Conservation (phyloP, 306 rosid species). For the Datisca glomerata region DNA sequence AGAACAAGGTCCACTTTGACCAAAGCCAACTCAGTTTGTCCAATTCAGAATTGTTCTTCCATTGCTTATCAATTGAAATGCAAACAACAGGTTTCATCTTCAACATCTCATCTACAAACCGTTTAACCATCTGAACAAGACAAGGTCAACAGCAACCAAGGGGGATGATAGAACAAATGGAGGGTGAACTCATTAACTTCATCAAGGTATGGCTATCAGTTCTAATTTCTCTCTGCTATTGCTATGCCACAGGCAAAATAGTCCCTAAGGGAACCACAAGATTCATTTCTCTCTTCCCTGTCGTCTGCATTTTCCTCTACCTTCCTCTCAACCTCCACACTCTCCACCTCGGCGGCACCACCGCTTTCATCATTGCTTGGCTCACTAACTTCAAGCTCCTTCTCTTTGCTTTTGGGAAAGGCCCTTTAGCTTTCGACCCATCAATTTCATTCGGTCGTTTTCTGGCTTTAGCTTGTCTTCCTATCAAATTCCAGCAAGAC, state of each 20-base stretch:
- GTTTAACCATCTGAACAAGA: too few species aligned
- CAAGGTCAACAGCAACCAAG: too few species aligned
- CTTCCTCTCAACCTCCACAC: slow-evolving; percentile 37
- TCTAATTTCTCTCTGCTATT: slow-evolving; percentile 21
- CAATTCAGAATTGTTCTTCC: too few species aligned
- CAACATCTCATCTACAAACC: too few species aligned
- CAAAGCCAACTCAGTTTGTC: too few species aligned
- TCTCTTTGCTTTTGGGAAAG: slow-evolving; percentile 29
- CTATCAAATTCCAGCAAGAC: slow-evolving; percentile 45
- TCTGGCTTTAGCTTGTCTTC: slow-evolving; percentile 32
- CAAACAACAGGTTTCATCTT: too few species aligned
- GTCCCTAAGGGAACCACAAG: slow-evolving; percentile 20
- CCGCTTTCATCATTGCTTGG: slow-evolving; percentile 37
- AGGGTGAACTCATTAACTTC: slow-evolving; percentile 20
- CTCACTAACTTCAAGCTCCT: slow-evolving; percentile 49
- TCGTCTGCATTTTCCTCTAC: slow-evolving; percentile 23
- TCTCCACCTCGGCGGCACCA: slow-evolving; percentile 27
- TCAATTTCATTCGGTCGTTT: slow-evolving; percentile 28
- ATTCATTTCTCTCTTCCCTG: slow-evolving; percentile 24
- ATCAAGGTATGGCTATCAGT: slow-evolving; percentile 19
- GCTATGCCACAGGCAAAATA: slow-evolving; percentile 18
- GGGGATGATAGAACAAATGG: slow-evolving; percentile 20
- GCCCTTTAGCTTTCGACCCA: slow-evolving; percentile 31
- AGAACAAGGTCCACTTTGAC: too few species aligned
- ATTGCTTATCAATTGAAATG: too few species aligned